Base-by-base conservation (phyloP, 2,329 filamentous ascomycete species). In the Microsporum ferrugineum region DNA sequence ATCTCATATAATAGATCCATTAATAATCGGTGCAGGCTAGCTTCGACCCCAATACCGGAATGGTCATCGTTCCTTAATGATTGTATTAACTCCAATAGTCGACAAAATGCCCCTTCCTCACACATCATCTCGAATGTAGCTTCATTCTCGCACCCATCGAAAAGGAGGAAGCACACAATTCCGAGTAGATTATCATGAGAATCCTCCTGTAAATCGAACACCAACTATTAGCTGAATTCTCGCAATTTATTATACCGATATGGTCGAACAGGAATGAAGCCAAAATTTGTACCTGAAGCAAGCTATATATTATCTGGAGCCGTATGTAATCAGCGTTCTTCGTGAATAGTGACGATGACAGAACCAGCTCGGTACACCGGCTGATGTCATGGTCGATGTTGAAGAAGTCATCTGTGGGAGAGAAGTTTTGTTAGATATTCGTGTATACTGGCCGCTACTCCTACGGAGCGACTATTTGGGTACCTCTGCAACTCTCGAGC, bases 1-100 rank as follows among this genome's bases (percentile, higher is more conserved):
- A 96, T 96, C 78, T 97, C 94, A 75, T 96, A 99, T 71, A 96
- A 82, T 61, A 99, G 78, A 73, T 96, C 88, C 68, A 99, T 80
- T 59, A 97, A 78, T 64, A 94, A 77, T 39, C 88, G 84, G 75
- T 96, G 89, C 63, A 97, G 78, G 59, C 84, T 81, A 29, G 83
- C 80, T 43, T 43, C 39, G 3, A 57, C 70, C 91, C 87, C 53
- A 58, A 33, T 41, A 12, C 66, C 68, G 63, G 67, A 67, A 38
- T 69, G 67, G 51, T 66, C 67, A 60, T 84, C 79, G 43, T 86
- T 81, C 65, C 76, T 73, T 64, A 82, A 81, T 49, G 78, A 80
- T 69, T 86, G 82, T 68, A 97, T 86, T 66, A 99, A 78, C 65
- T 95, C 89, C 36, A 97, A 78, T 49, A 99, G 78, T 36, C 91